Percentiles rank a stretch among this genome's conserved stretches.
These are phyloP conservation scores for Lactarius trivialis DNA, from an alignment of 768 basidiomycete genomes.

Conservation along the genomic window DNA sequence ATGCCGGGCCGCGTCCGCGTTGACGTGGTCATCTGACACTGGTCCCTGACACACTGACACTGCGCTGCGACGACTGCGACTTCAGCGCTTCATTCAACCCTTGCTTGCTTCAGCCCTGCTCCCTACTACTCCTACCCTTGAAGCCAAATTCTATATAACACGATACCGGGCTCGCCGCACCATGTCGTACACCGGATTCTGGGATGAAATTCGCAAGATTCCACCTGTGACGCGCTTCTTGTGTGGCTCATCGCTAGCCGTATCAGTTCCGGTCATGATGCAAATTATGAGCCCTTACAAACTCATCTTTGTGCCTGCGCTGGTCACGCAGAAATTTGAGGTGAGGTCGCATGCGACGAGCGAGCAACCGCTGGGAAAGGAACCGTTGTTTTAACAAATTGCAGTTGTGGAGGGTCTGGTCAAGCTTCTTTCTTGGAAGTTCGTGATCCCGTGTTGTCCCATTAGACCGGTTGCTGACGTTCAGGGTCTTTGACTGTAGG, in stretches of 20 bases:
- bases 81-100: neutral
- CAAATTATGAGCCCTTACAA: conserved; percentile 46
- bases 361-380: neutral
- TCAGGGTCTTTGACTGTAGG: conserved; percentile 29
- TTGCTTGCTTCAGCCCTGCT: neutral
- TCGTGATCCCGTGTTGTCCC: neutral
- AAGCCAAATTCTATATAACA: neutral
- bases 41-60: neutral
- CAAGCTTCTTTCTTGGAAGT: conserved; percentile 72
- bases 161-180: neutral
- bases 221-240: conserved; percentile 77
- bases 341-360: conserved; percentile 33
- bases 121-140: neutral
- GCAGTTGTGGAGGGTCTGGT: conserved; percentile 68
- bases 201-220: conserved; percentile 65
- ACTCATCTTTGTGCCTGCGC: conserved; percentile 45
- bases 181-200: conserved; percentile 26
- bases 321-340: conserved; percentile 46
- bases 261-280: conserved; percentile 54
- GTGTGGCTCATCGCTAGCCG: conserved; percentile 49
- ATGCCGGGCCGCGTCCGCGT: neutral
- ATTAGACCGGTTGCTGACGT: neutral
- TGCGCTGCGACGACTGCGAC: too few species aligned
- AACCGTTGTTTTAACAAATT: neutral
- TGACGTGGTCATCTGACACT: neutral